Evolutionary conservation across 2,329 filamentous ascomycete species (phyloP).

Genomic region (Clarireedia monteithiana): DNA sequence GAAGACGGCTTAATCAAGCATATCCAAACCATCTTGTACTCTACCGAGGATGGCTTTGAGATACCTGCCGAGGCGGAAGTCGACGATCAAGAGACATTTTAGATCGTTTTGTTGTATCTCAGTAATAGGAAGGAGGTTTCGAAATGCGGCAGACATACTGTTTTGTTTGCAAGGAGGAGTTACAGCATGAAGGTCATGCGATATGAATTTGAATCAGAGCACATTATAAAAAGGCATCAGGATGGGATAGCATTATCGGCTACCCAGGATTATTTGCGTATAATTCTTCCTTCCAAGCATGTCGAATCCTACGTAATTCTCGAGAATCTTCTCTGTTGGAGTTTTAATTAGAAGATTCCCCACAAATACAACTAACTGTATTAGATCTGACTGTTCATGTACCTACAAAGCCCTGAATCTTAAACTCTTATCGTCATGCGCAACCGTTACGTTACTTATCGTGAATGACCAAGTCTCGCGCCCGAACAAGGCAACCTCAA

Average conservation of each 20-base stretch:
- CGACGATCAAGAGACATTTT: conserved; percentile 73
- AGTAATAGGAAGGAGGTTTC: conserved; percentile 15
- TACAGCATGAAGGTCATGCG: conserved; percentile 16
- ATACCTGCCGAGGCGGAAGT: conserved; percentile 68
- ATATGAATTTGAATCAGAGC: conserved; percentile 17
- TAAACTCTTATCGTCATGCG: conserved; percentile 6
- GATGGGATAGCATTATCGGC: conserved; percentile 8
- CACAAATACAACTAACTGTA: neutral
- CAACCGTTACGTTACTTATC: conserved; percentile 4
- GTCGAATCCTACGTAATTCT: conserved; percentile 7
- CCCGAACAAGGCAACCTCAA: conserved; percentile 2
- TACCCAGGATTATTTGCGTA: neutral
- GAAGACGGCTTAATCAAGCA: conserved; percentile 88
- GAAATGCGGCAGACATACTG: conserved; percentile 9
- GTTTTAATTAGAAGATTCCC: conserved; percentile 6
- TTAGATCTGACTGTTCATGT: neutral
- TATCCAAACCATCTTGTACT: conserved; percentile 95
- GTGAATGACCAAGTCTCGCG: neutral
- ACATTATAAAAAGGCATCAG: conserved; percentile 7
- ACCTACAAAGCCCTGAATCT: no score
- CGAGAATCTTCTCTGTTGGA: neutral
- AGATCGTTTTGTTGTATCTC: conserved; percentile 14
- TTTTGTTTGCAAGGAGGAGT: conserved; percentile 23
- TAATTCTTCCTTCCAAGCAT: conserved; percentile 4
- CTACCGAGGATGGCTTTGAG: conserved; percentile 88